Base-by-base conservation (phyloP, 2,329 filamentous ascomycete genomes). In the Tolypocladium tundrense region DNA sequence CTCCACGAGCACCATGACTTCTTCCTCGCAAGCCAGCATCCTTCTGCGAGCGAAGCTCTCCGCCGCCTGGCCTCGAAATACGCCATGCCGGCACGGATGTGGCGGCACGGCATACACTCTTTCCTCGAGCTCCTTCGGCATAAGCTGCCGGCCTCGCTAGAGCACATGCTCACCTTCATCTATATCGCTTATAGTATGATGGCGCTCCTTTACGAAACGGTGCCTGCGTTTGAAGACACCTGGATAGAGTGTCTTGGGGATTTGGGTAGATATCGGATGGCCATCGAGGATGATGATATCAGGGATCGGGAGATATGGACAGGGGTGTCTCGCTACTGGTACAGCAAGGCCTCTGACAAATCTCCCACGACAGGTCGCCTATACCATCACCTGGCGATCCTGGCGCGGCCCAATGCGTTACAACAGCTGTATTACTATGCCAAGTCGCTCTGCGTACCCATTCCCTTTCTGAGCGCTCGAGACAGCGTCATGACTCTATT, bases 171-270 rank as follows among this genome's bases (percentile, higher is more conserved):
- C 0, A 85, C 86, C 0, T 97, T 96, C 57, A 91, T 97, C 0
- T 95, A 95, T 61, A 72, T 93, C 19, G 88, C 91, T 0, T 97
- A 97, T 62, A 88, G 88, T 2, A 95, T 96, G 84, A 90, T 97
- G 82, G 88, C 90, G 0, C 72, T 97, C 0, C 72, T 97, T 0
- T 88, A 91, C 59, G 93, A 97, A 65, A 96, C 90, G 0, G 90
- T 96, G 0, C 86, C 88, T 0, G 79, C 82, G 0, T 97, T 96
- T 63, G 83, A 88, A 56, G 88, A 94, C 58, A 96, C 90, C 0
- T 97, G 93, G 93, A 90, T 96, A 10, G 93, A 97, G 63, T 97
- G 92, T 56, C 75, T 97, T 0, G 93, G 93, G 0, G 92, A 97
- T 67, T 73, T 97, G 0, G 88, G 87, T 0, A 79, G 92, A 24